phyloP scores from a whole-genome alignment of 192 early-diverging fungal species.

The Entomortierella lignicola region DNA sequence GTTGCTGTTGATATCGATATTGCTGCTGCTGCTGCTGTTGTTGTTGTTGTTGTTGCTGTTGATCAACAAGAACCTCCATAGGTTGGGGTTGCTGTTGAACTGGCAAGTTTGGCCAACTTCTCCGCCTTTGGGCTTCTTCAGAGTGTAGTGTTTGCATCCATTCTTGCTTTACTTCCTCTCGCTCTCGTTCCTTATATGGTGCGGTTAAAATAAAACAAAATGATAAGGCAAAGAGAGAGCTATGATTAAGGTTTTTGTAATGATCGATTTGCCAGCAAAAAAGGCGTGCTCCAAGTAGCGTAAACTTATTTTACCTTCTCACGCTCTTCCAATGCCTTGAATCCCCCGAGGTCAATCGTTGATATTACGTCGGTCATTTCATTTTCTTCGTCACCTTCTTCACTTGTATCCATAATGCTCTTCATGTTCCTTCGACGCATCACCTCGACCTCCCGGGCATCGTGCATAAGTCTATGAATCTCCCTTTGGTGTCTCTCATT shows the following conservation, averaged over 20 bases:
- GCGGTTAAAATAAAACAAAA: background rate
- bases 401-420: constrained; percentile 41
- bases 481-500: constrained; percentile 42
- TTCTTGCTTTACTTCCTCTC: constrained; percentile 22
- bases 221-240: too few species aligned
- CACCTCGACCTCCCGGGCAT: constrained; percentile 25
- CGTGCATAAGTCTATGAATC: constrained; percentile 34
- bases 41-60: too few species aligned
- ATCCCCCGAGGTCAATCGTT: constrained; percentile 35
- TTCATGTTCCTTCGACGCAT: constrained; percentile 22
- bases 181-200: constrained; percentile 11
- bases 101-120: constrained; percentile 26
- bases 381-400: constrained; percentile 1
- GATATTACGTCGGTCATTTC: constrained; percentile 21
- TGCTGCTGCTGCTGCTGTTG: constrained; percentile 10
- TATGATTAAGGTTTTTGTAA: too few species aligned
- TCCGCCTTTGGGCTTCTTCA: constrained; percentile 10
- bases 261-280: background rate
- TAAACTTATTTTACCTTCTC: constrained; percentile 22
- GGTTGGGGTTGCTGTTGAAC: too few species aligned
- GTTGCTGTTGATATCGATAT: constrained; percentile 14
- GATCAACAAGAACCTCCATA: too few species aligned
- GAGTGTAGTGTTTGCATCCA: constrained; percentile 11
- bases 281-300: background rate
- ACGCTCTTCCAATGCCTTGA: constrained; percentile 22